Conservation (phyloP, 2,329 filamentous ascomycete genomes). For the Diaporthe longicolla region DNA sequence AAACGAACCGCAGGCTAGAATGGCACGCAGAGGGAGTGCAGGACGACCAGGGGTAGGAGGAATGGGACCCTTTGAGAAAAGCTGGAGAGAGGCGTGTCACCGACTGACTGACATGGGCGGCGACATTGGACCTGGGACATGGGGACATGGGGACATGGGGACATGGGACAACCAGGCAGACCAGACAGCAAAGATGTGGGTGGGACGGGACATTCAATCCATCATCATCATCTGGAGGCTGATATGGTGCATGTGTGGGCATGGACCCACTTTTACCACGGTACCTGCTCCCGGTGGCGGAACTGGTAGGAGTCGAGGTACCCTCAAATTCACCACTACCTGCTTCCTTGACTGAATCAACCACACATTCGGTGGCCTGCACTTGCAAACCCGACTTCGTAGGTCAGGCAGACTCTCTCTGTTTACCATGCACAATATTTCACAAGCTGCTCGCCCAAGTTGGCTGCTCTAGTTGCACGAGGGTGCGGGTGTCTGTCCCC, state of each 20-base stretch:
- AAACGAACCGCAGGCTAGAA: slow-evolving; percentile 11
- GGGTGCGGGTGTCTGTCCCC: background rate
- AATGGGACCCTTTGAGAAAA: slow-evolving; percentile 20
- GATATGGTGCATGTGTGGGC: slow-evolving; percentile 30
- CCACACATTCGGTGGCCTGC: background rate
- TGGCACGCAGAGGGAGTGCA: slow-evolving; percentile 8
- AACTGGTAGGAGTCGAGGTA: background rate
- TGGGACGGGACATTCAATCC: slow-evolving; percentile 35
- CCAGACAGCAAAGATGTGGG: slow-evolving; percentile 23
- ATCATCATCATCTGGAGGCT: slow-evolving; percentile 34
- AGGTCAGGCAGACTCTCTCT: background rate
- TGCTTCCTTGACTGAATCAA: background rate
- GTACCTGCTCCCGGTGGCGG: slow-evolving; percentile 4
- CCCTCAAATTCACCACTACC: background rate
- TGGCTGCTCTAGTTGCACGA: background rate
- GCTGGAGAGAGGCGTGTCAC: slow-evolving; percentile 32
- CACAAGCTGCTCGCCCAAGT: background rate
- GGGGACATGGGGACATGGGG: background rate
- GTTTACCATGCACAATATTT: background rate
- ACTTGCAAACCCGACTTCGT: background rate
- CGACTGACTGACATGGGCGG: slow-evolving; percentile 33
- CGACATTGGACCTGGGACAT: slow-evolving; percentile 12
- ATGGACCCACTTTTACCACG: slow-evolving; percentile 11
- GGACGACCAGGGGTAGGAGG: background rate
- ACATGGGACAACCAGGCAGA: slow-evolving; percentile 23